Conservation (phyloP, 169 alveolate species). For the Ichthyophthirius multifiliis region DNA sequence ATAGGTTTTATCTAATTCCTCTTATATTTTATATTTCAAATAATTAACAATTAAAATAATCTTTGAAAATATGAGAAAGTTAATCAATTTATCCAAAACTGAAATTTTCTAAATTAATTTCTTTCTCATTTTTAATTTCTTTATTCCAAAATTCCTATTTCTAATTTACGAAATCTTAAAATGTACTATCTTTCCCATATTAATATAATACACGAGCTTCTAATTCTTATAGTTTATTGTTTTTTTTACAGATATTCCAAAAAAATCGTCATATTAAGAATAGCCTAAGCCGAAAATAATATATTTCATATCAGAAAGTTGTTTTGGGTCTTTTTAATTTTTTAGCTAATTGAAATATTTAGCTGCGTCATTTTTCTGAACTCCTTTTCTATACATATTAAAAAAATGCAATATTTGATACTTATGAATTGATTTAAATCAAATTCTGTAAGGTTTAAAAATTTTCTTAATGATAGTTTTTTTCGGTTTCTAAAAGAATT, state of each 20-base stretch:
- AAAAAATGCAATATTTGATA: not conserved
- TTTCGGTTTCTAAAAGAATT: conserved; percentile 7
- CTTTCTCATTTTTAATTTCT: not conserved
- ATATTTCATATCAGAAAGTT: not conserved
- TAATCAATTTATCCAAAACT: not conserved
- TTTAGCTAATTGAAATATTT: conserved; percentile 15
- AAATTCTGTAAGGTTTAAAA: conserved; percentile 22
- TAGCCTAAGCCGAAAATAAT: conserved; percentile 27
- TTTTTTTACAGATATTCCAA: conserved; percentile 25
- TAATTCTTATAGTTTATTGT: conserved; percentile 10
- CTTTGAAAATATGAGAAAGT: not conserved
- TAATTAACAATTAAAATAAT: not conserved
- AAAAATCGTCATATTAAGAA: conserved; percentile 23
- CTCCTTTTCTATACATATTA: conserved; percentile 29
- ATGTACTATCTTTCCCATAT: not conserved
- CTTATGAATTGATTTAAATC: conserved; percentile 2
- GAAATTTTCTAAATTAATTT: not conserved
- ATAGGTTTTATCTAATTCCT: not conserved
- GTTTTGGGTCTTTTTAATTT: not conserved
- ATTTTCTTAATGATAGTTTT: conserved; percentile 12
- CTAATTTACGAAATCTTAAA: not conserved
- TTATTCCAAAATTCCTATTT: not conserved
- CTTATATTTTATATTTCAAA: not conserved
- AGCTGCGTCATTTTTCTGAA: conserved; percentile 24
- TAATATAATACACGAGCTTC: conserved; percentile 27